Conservation (phyloP, 2,329 filamentous ascomycete genomes). For the Aspergillus ochraceus region DNA sequence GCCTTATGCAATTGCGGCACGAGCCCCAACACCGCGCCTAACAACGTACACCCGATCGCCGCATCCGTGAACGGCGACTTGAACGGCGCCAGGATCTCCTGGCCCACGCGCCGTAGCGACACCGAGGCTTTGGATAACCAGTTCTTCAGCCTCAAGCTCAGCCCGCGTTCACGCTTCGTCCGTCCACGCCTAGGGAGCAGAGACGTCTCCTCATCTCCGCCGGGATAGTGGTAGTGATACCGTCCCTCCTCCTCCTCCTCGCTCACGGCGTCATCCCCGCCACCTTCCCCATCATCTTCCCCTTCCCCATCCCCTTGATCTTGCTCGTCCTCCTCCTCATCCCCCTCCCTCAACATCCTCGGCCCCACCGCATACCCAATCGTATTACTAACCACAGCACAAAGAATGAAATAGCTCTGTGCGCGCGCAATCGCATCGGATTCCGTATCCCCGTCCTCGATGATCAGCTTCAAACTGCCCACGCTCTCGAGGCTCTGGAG, state of each 20-base stretch:
- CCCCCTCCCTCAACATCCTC: neutral
- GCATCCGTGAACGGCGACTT: neutral
- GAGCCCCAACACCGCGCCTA: neutral
- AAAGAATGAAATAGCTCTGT: constrained; percentile 66
- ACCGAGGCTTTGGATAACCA: too few species aligned
- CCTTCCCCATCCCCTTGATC: too few species aligned
- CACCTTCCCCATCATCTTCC: neutral
- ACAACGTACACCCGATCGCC: neutral
- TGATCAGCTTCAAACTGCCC: constrained; percentile 55
- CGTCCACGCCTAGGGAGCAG: neutral
- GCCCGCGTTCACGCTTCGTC: neutral
- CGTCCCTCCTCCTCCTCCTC: too few species aligned
- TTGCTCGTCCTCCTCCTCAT: neutral
- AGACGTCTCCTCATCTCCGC: neutral
- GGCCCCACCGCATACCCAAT: neutral
- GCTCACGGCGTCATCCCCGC: too few species aligned
- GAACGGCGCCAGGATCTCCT: neutral
- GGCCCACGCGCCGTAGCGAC: too few species aligned
- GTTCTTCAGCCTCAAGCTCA: too few species aligned
- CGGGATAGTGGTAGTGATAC: too few species aligned
- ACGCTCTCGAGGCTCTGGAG: constrained; percentile 56
- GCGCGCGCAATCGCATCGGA: constrained; percentile 56
- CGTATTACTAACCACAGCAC: constrained; percentile 60
- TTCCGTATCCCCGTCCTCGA: constrained; percentile 44
- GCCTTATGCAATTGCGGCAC: constrained; percentile 58